phyloP scores from a whole-genome alignment of 768 basidiomycete genomes.

The Fibroporia radiculosa region DNA sequence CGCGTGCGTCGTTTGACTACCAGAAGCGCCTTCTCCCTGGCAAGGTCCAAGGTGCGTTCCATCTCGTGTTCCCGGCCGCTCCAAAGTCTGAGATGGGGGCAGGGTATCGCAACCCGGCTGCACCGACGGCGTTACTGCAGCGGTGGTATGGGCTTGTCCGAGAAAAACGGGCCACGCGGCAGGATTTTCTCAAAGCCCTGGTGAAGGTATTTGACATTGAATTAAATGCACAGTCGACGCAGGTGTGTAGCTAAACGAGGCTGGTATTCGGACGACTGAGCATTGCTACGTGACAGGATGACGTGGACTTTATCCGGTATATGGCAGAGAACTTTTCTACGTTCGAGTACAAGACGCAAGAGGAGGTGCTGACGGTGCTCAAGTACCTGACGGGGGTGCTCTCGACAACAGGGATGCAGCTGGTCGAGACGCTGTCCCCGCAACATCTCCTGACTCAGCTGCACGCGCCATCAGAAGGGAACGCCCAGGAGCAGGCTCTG shows the following conservation, averaged over 20 bases:
- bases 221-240: conserved; percentile 44
- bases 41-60: conserved; percentile 41
- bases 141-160: conserved; percentile 88
- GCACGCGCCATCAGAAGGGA: conserved; percentile 28
- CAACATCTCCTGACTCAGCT: conserved; percentile 60
- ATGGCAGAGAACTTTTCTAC: conserved; percentile 92
- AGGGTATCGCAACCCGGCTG: conserved; percentile 63
- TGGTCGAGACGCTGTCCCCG: conserved; percentile 70
- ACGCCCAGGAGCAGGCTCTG: too few species aligned
- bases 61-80: conserved; percentile 1
- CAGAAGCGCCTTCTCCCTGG: conserved; percentile 51
- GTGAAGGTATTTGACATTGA: conserved; percentile 78
- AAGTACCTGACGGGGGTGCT: conserved; percentile 68
- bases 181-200: conserved; percentile 82
- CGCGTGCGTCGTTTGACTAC: conserved; percentile 76
- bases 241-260: too few species aligned
- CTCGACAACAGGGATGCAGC: conserved; percentile 74
- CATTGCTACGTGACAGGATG: conserved; percentile 40
- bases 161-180: conserved; percentile 80
- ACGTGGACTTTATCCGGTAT: conserved; percentile 82
- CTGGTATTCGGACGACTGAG: background rate
- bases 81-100: background rate
- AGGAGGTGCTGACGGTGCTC: conserved; percentile 84
- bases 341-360: conserved; percentile 92
- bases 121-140: conserved; percentile 69